Evolutionary conservation across 306 rosid genomes (phyloP).

Genomic region (Malus sylvestris): DNA sequence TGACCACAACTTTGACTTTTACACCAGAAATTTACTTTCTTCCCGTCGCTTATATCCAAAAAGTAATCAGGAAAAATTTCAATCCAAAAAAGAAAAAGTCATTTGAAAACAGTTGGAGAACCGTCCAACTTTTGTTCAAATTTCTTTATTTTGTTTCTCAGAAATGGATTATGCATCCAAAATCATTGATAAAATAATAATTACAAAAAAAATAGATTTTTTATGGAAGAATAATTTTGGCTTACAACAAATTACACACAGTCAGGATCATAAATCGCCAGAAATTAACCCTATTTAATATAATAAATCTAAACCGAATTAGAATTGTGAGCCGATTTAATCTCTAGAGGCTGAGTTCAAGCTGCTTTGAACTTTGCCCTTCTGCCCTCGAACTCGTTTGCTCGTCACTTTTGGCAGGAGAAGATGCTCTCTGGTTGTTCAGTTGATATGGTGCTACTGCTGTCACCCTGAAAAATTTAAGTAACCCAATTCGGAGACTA

Average conservation of each 20-base stretch:
- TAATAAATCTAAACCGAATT: not conserved
- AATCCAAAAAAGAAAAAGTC: no score
- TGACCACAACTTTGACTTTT: fast-evolving
- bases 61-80: no score
- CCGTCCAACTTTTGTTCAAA: no score
- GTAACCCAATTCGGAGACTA: not conserved
- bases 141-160: no score
- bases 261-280: not conserved
- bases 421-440: constrained; percentile 8
- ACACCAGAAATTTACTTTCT: no score
- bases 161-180: not conserved
- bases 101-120: no score
- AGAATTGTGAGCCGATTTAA: constrained; percentile 13
- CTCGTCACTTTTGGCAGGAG: constrained; percentile 25
- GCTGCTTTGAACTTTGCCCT: constrained; percentile 35
- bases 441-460: constrained; percentile 69
- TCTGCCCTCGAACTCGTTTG: constrained; percentile 5
- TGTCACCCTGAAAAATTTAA: constrained; percentile 40
- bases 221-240: not conserved
- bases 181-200: not conserved
- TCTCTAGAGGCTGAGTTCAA: constrained; percentile 53
- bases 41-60: no score
- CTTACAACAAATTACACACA: not conserved
- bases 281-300: not conserved
- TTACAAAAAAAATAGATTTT: not conserved